Percentiles rank a stretch among this genome's conserved stretches.
Evolutionary conservation across 2,329 filamentous ascomycete species (phyloP).

Genomic region (Sporothrix schenckii): DNA sequence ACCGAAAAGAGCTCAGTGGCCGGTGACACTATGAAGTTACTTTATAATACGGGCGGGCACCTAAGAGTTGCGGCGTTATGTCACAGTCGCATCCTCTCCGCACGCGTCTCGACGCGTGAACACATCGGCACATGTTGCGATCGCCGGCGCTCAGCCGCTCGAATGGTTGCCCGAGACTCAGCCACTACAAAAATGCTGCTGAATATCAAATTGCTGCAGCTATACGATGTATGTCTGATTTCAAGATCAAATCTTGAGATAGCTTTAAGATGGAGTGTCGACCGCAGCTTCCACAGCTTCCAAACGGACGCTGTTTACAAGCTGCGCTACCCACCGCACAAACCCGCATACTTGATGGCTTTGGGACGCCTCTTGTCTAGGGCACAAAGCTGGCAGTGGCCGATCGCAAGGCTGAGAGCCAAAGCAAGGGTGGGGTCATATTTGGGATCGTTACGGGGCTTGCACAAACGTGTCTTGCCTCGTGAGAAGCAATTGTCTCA

Average conservation of each 20-base stretch:
- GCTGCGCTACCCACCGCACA: neutral
- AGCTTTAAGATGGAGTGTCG: neutral
- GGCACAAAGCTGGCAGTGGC: constrained; percentile 6
- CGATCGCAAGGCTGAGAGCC: constrained; percentile 22
- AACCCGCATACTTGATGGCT: constrained; percentile 15
- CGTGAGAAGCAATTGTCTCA: neutral
- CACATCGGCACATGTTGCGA: neutral
- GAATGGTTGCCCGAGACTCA: constrained; percentile 1
- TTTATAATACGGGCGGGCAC: neutral
- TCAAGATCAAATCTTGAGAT: neutral
- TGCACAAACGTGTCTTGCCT: constrained; percentile 8
- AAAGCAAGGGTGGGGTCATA: neutral
- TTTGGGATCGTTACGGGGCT: neutral
- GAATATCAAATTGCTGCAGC: neutral
- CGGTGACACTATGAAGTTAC: too few species aligned
- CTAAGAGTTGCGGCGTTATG: constrained; percentile 18
- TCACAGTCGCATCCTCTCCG: neutral
- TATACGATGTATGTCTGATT: neutral
- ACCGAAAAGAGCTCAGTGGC: neutral
- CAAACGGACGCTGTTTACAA: neutral
- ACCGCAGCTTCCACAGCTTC: neutral
- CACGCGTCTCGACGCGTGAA: constrained; percentile 7
- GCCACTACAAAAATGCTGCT: neutral
- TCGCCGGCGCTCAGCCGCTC: neutral
- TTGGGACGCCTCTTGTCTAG: neutral